phyloP scores from a whole-genome alignment of 2,329 filamentous ascomycete species.

The Meredithiella fracta region DNA sequence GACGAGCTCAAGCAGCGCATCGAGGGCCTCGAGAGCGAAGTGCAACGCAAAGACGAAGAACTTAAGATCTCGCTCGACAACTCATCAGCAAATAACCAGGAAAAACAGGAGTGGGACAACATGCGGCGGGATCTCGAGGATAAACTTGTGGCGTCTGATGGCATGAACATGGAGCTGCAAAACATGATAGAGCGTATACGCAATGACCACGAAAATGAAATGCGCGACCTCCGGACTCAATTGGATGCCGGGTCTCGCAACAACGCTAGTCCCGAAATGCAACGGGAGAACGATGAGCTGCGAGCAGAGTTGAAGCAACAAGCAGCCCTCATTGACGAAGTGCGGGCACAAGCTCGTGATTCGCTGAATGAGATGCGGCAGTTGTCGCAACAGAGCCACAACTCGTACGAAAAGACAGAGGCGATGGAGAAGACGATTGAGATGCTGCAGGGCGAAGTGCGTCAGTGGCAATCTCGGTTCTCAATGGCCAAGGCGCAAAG shows the following conservation, averaged over 20 bases:
- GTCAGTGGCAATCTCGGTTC: slow-evolving; percentile 82
- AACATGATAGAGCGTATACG: slow-evolving; percentile 61
- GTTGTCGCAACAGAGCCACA: slow-evolving; percentile 63
- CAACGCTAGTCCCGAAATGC: slow-evolving; percentile 29
- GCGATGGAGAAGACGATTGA: slow-evolving; percentile 60
- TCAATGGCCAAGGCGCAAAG: slow-evolving; percentile 77
- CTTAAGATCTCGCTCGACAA: slow-evolving; percentile 42
- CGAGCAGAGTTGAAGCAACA: slow-evolving; percentile 53
- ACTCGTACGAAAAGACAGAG: slow-evolving; percentile 67
- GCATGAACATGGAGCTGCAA: slow-evolving; percentile 62
- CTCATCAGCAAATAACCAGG: slow-evolving; percentile 34
- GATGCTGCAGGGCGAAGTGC: slow-evolving; percentile 64
- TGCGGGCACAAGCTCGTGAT: slow-evolving; percentile 63
- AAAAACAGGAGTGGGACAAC: slow-evolving; percentile 57
- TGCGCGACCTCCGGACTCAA: slow-evolving; percentile 46
- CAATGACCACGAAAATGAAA: slow-evolving; percentile 47
- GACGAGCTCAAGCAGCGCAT: slow-evolving; percentile 70
- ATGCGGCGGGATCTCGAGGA: slow-evolving; percentile 51
- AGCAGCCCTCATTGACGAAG: slow-evolving; percentile 70
- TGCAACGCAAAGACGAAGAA: slow-evolving; percentile 59
- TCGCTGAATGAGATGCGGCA: slow-evolving; percentile 81
- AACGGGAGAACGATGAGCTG: slow-evolving; percentile 53
- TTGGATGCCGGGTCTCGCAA: slow-evolving; percentile 25
- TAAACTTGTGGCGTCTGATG: slow-evolving; percentile 58
- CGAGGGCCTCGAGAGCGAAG: slow-evolving; percentile 49